phyloP scores from a whole-genome alignment of 306 rosid species.

The Gynostemma pentaphyllum region DNA sequence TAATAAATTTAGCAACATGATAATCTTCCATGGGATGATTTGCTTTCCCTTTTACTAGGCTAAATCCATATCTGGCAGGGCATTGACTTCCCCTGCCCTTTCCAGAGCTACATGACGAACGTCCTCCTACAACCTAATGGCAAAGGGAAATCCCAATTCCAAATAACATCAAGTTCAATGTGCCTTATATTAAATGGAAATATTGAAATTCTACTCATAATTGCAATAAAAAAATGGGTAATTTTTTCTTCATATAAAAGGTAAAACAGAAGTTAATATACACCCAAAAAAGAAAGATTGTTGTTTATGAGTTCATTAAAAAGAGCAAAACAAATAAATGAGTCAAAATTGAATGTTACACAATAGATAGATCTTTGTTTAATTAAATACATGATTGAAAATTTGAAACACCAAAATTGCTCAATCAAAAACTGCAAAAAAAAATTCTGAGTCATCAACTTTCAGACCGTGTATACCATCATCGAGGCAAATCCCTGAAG shows the following conservation, averaged over 20 bases:
- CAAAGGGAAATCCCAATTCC: slow-evolving; percentile 6
- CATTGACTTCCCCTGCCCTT: slow-evolving; percentile 59
- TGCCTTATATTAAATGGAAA: not conserved
- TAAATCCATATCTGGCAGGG: slow-evolving; percentile 68
- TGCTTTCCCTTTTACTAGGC: slow-evolving; percentile 81
- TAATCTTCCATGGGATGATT: slow-evolving; percentile 89
- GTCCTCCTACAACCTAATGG: slow-evolving; percentile 59
- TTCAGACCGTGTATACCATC: not conserved
- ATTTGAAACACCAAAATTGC: not conserved
- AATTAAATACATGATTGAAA: not conserved
- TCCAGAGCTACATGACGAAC: slow-evolving; percentile 59
- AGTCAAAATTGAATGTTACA: not conserved
- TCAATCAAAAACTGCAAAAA: not conserved
- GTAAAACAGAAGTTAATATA: not conserved
- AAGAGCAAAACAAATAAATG: not conserved
- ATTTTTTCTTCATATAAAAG: not conserved
- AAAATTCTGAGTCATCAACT: not conserved
- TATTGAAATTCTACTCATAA: not conserved
- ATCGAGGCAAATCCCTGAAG: not conserved
- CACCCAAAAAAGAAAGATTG: not conserved
- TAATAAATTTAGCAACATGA: slow-evolving; percentile 61
- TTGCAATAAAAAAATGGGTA: not conserved
- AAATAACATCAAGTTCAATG: not conserved
- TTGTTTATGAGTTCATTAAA: not conserved
- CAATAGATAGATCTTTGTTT: too few species aligned